A percentile compares a stretch with the other conserved stretches of the same genome.
These are phyloP conservation scores for Lentithecium fluviatile DNA, from an alignment of 495 filamentous ascomycete genomes.

Conservation along the genomic window DNA sequence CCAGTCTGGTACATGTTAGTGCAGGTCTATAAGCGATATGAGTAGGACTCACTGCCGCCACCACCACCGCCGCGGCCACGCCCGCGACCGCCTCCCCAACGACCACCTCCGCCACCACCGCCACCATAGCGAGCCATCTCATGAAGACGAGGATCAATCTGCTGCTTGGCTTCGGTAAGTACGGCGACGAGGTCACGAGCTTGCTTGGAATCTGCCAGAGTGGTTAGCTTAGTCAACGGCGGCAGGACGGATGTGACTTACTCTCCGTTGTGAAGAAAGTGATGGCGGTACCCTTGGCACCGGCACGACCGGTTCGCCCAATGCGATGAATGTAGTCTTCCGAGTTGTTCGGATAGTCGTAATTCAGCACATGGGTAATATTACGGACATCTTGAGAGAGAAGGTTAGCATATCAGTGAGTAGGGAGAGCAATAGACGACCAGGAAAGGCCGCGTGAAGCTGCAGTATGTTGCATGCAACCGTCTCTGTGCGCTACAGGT, in stretches of 20 bases:
- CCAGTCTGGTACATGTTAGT: conserved; percentile 29
- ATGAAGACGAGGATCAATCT: conserved; percentile 90
- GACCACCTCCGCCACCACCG: conserved; percentile 58
- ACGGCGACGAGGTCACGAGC: conserved; percentile 92
- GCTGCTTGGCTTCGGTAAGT: conserved; percentile 95
- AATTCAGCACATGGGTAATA: conserved; percentile 99
- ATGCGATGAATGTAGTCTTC: conserved; percentile 53
- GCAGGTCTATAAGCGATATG: neutral
- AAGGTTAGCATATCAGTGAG: conserved; percentile 69
- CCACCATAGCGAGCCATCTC: conserved; percentile 95
- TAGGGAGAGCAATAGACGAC: conserved; percentile 54
- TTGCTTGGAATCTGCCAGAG: conserved; percentile 77
- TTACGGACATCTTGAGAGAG: conserved; percentile 92
- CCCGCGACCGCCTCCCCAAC: conserved; percentile 57
- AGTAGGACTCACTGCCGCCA: conserved; percentile 45
- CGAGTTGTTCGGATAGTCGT: conserved; percentile 99
- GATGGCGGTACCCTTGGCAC: conserved; percentile 50
- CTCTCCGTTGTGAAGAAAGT: conserved; percentile 82
- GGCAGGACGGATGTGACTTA: conserved; percentile 53
- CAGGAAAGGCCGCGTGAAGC: conserved; percentile 59
- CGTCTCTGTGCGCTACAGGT: conserved; percentile 58
- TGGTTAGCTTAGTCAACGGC: conserved; percentile 2
- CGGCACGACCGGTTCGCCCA: conserved; percentile 50
- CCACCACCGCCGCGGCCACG: conserved; percentile 60
- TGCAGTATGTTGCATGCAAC: conserved; percentile 52